Conservation (phyloP, 495 filamentous ascomycete species). For the Rusavskia elegans region DNA sequence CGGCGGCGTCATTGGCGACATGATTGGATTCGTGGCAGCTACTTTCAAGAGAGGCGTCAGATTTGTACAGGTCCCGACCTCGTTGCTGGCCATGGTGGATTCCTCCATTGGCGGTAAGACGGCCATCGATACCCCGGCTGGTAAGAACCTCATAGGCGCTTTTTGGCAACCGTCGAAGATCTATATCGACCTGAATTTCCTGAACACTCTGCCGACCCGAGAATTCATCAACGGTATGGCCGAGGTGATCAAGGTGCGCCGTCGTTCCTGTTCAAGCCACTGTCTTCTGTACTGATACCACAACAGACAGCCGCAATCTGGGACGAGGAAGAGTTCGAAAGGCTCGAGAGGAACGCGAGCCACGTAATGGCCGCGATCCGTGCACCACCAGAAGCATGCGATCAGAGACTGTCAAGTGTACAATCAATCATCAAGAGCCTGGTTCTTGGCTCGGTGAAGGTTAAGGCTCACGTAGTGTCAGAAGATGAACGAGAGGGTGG, state of each 20-base stretch:
- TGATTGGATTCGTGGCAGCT: constrained; percentile 91
- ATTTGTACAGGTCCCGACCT: constrained; percentile 93
- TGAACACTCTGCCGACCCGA: constrained; percentile 77
- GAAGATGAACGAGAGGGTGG: constrained; percentile 90
- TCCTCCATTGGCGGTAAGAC: constrained; percentile 98
- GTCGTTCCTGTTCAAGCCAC: background rate
- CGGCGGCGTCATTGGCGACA: constrained; percentile 95
- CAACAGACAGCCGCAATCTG: constrained; percentile 80
- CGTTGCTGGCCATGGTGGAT: constrained; percentile 92
- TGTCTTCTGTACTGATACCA: background rate
- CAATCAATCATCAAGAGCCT: constrained; percentile 67
- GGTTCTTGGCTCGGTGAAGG: constrained; percentile 72
- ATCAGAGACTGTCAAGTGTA: constrained; percentile 48
- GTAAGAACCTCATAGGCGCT: constrained; percentile 90
- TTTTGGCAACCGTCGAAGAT: constrained; percentile 93
- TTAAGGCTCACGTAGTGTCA: constrained; percentile 89
- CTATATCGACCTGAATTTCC: constrained; percentile 85
- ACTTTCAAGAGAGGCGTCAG: constrained; percentile 97
- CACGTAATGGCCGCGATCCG: constrained; percentile 56
- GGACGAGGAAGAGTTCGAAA: constrained; percentile 72
- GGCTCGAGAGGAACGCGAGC: constrained; percentile 66
- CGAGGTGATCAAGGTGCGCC: constrained; percentile 68
- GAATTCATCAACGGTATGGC: constrained; percentile 99
- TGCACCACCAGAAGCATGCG: constrained; percentile 34
- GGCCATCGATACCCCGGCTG: constrained; percentile 89